phyloP scores from a whole-genome alignment of 2,329 filamentous ascomycete species.

The Dryadomyces sulphureus region DNA sequence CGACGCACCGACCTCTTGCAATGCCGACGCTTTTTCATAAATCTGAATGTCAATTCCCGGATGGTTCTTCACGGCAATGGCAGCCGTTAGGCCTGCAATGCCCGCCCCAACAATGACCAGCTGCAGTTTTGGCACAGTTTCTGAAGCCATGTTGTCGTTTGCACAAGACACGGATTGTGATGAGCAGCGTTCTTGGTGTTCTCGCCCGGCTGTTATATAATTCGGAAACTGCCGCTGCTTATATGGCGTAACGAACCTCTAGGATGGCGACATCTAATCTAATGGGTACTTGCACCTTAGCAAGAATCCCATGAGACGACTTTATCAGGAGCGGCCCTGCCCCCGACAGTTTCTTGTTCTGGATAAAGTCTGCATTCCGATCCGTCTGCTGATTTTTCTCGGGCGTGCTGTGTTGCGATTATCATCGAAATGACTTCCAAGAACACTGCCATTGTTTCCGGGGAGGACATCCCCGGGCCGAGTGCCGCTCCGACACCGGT shows the following conservation, averaged over 20 bases:
- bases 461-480: background rate
- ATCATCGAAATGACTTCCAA: background rate
- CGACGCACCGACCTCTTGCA: slow-evolving; percentile 3
- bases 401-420: background rate
- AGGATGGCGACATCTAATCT: background rate
- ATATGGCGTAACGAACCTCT: background rate
- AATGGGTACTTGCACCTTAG: background rate
- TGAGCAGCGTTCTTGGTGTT: background rate
- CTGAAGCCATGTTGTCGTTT: background rate
- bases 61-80: slow-evolving; percentile 14
- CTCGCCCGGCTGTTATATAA: background rate
- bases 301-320: background rate
- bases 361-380: background rate
- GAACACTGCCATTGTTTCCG: background rate
- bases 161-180: no score
- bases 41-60: slow-evolving; percentile 18
- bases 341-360: no score
- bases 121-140: background rate
- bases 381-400: background rate
- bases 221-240: background rate
- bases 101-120: slow-evolving; percentile 8
- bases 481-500: background rate
- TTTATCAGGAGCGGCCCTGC: background rate
- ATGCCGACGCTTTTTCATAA: slow-evolving; percentile 18
- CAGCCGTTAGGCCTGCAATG: slow-evolving; percentile 21